Conservation (phyloP, 2,329 filamentous ascomycete genomes). For the Penicillium occitanis region DNA sequence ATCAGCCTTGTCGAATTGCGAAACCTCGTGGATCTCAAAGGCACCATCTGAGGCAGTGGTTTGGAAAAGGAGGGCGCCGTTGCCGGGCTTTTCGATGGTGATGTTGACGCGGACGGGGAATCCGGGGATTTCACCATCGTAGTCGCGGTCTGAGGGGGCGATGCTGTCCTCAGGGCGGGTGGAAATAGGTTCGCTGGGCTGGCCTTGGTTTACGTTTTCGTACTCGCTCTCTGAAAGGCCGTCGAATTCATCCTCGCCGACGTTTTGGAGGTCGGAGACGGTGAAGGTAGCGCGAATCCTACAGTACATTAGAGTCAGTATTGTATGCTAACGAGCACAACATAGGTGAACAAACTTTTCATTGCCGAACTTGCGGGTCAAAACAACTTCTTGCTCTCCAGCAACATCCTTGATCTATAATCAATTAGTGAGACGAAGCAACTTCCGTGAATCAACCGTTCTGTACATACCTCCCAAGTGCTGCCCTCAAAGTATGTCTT, state of each 20-base stretch:
- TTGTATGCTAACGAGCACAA: background rate
- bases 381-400: constrained; percentile 82
- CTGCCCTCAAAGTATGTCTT: constrained; percentile 86
- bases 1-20: constrained; percentile 76
- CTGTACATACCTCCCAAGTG: constrained; percentile 67
- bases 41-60: constrained; percentile 80
- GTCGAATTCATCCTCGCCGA: constrained; percentile 61
- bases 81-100: constrained; percentile 80
- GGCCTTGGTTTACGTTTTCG: constrained; percentile 58
- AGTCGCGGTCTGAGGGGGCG: constrained; percentile 58
- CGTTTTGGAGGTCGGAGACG: constrained; percentile 75
- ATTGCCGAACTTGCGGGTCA: constrained; percentile 79
- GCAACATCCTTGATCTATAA: constrained; percentile 66
- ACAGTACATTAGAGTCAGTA: constrained; percentile 12
- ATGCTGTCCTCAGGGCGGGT: constrained; percentile 54
- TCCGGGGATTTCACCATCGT: constrained; percentile 58
- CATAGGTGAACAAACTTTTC: constrained; percentile 68
- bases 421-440: background rate
- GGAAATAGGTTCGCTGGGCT: constrained; percentile 53
- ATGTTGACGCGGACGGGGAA: constrained; percentile 84
- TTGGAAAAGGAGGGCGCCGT: constrained; percentile 84
- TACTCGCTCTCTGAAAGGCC: constrained; percentile 59
- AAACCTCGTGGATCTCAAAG: constrained; percentile 86
- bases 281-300: constrained; percentile 81
- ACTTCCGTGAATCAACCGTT: background rate